Evolutionary conservation across 441 rosid species (phyloP), one percentile per base, ranked within the genome.

Genomic region (Pelargonium citronellum): DNA sequence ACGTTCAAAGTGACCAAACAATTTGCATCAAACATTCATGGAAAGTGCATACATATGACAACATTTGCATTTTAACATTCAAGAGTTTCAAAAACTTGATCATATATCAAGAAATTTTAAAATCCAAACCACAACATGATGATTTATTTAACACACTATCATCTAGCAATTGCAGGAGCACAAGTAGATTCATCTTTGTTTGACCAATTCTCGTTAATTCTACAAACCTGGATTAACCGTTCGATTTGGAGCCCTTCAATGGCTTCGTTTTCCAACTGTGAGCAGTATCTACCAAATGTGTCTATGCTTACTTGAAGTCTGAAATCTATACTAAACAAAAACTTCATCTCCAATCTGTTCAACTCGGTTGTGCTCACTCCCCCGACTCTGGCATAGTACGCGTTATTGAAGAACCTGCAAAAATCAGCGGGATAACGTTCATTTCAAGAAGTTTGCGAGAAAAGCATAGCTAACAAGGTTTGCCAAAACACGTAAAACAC

Each of bases 341-440:
- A 75, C 70, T 86, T 84, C 95, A 88, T 81, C 85, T 93, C 98
- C 90, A 93, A 71, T 71, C 83, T 79, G 81, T 93, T 93, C 68
- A 93, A 69, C 82, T 93, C 95, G 27, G 76, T 75, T 0, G 96
- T 93, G 81, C 85, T 88, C 69, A 91, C 81, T 67, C 98, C 98
- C 64, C 97, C 97, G 9, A 94, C 97, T 80, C 84, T 90, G 6
- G 98, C 98, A 22, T 87, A 94, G 82, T 85, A 88, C 1, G 97
- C 93, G 69, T 94, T 94, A 74, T 89, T 91, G 78, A 81, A 94
- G 85, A 80, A 88, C 77, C 98, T 93, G 83, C 80, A 64, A 71
- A 64, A 71, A 16, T 53, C 57, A 70, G 44, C 39, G 46, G 4
- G n/a, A 41, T 4, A 37, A 44, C 8, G 16, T 17, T 24, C 30